phyloP scores from a whole-genome alignment of 2,329 filamentous ascomycete genomes.

The Fusarium miscanthi region DNA sequence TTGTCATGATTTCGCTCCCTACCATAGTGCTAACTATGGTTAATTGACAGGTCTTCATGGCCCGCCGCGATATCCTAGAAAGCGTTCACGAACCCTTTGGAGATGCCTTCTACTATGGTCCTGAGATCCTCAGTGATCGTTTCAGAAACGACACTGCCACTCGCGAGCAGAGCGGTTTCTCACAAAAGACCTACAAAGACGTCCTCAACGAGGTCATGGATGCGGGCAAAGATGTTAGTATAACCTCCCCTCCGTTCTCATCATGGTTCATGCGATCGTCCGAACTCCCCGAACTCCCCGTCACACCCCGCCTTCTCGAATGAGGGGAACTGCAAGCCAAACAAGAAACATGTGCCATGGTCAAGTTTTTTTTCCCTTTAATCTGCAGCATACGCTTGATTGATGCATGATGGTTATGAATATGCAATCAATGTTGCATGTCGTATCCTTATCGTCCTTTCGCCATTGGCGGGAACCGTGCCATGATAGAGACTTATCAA shows the following conservation, averaged over 20 bases:
- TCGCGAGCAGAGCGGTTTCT: conserved; percentile 72
- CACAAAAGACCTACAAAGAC: conserved; percentile 76
- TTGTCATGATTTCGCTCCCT: neutral
- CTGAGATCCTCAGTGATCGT: conserved; percentile 83
- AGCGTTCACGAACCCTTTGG: conserved; percentile 97
- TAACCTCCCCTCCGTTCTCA: conserved; percentile 18
- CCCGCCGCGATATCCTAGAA: conserved; percentile 80
- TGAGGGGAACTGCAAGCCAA: conserved; percentile 22
- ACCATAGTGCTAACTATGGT: conserved; percentile 8
- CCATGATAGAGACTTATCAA: neutral
- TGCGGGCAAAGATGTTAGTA: conserved; percentile 77
- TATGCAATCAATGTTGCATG: conserved; percentile 2
- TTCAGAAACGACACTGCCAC: conserved; percentile 75
- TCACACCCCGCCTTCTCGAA: conserved; percentile 19
- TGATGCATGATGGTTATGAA: neutral
- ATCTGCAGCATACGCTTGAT: neutral
- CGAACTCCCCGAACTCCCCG: conserved; percentile 37
- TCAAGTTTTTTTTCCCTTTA: conserved; percentile 1
- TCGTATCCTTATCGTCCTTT: conserved; percentile 1
- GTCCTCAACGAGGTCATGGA: conserved; percentile 81
- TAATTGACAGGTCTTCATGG: conserved; percentile 87
- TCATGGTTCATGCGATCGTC: conserved; percentile 26
- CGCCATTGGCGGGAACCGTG: neutral
- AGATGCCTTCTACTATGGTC: conserved; percentile 95
- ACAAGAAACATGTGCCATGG: neutral